Evolutionary conservation across 208 protist genomes (phyloP), one percentile per base, ranked within the genome.

Genomic region (Trypanosoma brucei): DNA sequence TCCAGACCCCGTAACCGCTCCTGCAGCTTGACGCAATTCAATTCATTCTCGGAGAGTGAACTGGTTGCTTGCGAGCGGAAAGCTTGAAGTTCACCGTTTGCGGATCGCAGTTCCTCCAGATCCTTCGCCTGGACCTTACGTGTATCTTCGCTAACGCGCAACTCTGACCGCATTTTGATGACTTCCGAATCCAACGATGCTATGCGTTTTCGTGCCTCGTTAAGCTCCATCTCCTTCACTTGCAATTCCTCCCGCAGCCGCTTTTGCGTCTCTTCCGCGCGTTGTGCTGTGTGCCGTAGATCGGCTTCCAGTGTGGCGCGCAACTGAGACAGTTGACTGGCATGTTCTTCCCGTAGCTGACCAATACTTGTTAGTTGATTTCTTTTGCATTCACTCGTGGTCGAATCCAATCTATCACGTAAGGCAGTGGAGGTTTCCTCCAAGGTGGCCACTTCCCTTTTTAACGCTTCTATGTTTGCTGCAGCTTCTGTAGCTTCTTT

Each of bases 1-100:
- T 62, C 77, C 3, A 83, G 66, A 36, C 71, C 82, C 13, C 78
- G 75, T 2, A 92, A 70, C 5, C 85, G 72, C 66, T 95, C 85
- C 57, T 83, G 75, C 22, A 95, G 37, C 44, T 80, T 82, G 14
- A 88, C 89, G 59, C 73, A 88, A 62, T 86, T 86, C 38, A 95
- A 51, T 55, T 92, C 80, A 56, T 86, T 93, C 49, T 89, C 83
- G 0, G 77, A 83, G 65, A 95, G 84, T 3, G 75, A 72, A 30
- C 74, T 61, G 0, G 76, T 83, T 3, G 83, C 75, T 30, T 91
- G 73, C 5, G 75, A 62, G 57, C 88, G 86, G 72, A 84, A 89
- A 44, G 67, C 61, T 13, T 59, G 73, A 42, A 93, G 72, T 35
- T 84, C 74, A 6, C 72, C 62, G 63, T 86, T 91, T 30, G 70